Evolutionary conservation across 441 rosid genomes (phyloP).

Genomic region (Lepidium campestre): DNA sequence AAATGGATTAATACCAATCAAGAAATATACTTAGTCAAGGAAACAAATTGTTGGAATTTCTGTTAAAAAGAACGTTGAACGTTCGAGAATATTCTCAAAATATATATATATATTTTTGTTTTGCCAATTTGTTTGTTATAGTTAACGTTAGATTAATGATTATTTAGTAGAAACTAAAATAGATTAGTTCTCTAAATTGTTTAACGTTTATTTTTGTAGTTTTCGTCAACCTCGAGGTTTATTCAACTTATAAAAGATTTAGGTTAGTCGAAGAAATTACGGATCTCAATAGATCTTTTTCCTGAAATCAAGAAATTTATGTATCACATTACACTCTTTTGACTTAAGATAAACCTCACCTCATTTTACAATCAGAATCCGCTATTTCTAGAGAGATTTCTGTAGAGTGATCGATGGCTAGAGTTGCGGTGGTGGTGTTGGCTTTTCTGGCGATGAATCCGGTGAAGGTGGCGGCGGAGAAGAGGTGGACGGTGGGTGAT

Average conservation of each 20-base stretch:
- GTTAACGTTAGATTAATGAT: neutral
- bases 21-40: neutral
- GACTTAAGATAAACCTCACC: neutral
- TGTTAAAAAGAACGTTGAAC: neutral
- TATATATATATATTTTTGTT: too few relatives aligned
- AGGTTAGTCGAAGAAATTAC: slow-evolving; percentile 9
- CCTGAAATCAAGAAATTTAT: neutral
- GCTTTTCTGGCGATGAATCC: slow-evolving; percentile 29
- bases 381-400: slow-evolving; percentile 1
- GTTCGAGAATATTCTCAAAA: neutral
- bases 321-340: neutral
- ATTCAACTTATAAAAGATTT: neutral
- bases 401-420: slow-evolving; percentile 23
- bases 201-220: neutral
- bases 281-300: slow-evolving; percentile 20
- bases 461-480: slow-evolving; percentile 51
- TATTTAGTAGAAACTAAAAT: neutral
- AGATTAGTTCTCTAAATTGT: neutral
- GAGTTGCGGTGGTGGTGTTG: slow-evolving; percentile 26
- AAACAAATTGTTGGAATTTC: neutral
- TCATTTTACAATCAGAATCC: neutral
- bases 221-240: neutral
- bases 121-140: neutral
- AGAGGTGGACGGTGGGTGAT: slow-evolving; percentile 57
- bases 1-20: neutral